Base-by-base conservation (phyloP, 805 yeast species). In the Teunomyces lycoperdinae region DNA sequence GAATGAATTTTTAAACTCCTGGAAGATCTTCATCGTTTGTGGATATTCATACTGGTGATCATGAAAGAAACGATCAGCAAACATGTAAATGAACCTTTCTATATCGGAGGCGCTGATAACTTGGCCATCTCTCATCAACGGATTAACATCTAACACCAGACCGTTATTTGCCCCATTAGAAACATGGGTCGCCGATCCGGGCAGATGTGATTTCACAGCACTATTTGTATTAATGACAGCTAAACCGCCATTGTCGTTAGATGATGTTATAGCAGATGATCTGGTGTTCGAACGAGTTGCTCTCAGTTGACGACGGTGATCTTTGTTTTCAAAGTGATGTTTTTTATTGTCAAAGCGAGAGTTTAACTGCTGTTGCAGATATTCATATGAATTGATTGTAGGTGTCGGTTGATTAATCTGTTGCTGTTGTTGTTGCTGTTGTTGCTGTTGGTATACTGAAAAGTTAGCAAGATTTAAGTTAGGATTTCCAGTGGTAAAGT, bases 1-100 rank as follows among this genome's bases (percentile, higher is more conserved):
- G 47, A 73, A 73, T 16, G 76, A 63, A 42, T 57, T 61, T 54
- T 73, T 73, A 56, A 73, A 72, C 48, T 73, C 75, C 50, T 71
- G 76, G 55, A 71, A 73, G 9, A 69, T 58, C 55, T 71, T 70
- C 38, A 68, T 56, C 11, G 77, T 71, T 50, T 72, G 75, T 3
- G 78, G 78, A 47, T 70, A 73, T 42, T 70, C 74, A 49, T 61
- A 68, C 46, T 64, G 70, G 54, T 69, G 66, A 38, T 68, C 70
- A 48, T 59, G 65, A 61, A 73, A 73, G 48, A 71, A 73, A 40
- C 66, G 55, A 55, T 71, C 77, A 5, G 75, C 78, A 55, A 68
- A 69, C 57, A 67, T 63, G 47, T 65, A 68, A 27, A 73, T 61
- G 43, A 73, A 71, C 42, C 71, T 55, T 54, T 73, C 77, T 32